Conservation (phyloP, 148 eudicot species). For the Rhododendron henanense region DNA sequence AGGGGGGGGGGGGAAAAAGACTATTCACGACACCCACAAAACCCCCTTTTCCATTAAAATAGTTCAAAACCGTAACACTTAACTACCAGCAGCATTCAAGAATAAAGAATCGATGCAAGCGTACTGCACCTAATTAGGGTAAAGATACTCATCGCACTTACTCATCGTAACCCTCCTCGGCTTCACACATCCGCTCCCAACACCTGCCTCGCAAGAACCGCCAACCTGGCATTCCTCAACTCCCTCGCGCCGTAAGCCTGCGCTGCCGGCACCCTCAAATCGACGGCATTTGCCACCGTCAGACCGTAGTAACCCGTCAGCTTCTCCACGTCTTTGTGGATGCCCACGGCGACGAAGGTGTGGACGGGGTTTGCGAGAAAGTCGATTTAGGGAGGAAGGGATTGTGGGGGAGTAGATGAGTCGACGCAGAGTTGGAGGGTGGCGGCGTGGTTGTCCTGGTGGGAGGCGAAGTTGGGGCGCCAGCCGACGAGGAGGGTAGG, state of each 20-base stretch:
- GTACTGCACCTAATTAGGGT: slow-evolving; percentile 35
- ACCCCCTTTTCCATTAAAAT: no score
- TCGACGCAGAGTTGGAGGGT: slow-evolving; percentile 34
- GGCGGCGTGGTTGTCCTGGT: slow-evolving; percentile 22
- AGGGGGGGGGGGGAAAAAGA: no score
- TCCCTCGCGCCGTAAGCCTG: neutral
- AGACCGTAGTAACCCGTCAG: neutral
- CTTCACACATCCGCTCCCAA: slow-evolving; percentile 41
- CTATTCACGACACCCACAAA: no score
- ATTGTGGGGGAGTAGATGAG: slow-evolving; percentile 16
- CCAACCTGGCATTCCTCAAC: slow-evolving; percentile 4
- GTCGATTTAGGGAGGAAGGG: slow-evolving; percentile 1
- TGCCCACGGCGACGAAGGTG: neutral
- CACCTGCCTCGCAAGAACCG: slow-evolving; percentile 19
- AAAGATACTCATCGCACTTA: slow-evolving; percentile 46
- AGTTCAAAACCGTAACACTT: neutral
- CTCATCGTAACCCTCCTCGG: slow-evolving; percentile 49
- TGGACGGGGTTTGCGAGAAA: neutral
- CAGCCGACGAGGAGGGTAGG: slow-evolving; percentile 14
- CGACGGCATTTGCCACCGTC: neutral
- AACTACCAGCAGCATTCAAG: slow-evolving; percentile 15
- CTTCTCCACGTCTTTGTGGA: neutral
- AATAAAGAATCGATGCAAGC: slow-evolving; percentile 52
- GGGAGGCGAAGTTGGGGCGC: slow-evolving; percentile 1
- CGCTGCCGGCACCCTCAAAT: neutral